phyloP scores from a whole-genome alignment of 2,329 filamentous ascomycete species.

The Aotearoamyces nothofagi region DNA sequence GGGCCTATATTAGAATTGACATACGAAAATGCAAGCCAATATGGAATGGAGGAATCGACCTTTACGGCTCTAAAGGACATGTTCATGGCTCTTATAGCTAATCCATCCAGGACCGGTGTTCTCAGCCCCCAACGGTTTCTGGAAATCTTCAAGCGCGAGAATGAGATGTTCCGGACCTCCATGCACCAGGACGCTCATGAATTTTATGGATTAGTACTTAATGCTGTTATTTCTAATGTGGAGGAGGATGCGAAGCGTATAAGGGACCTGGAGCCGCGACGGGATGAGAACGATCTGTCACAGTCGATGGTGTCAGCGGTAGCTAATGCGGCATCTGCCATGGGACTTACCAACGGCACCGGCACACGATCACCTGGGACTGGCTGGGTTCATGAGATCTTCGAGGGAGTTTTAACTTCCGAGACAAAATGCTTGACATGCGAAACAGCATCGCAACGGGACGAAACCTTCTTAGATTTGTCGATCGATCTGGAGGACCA shows the following conservation, averaged over 20 bases:
- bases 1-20: slow-evolving; percentile 78
- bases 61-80: slow-evolving; percentile 95
- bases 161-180: slow-evolving; percentile 92
- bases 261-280: slow-evolving; percentile 30
- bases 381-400: slow-evolving; percentile 93
- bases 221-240: slow-evolving; percentile 88
- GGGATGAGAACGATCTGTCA: slow-evolving; percentile 27
- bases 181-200: slow-evolving; percentile 99
- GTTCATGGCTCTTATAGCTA: slow-evolving; percentile 77
- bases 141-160: slow-evolving; percentile 83
- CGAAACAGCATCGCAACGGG: slow-evolving; percentile 85
- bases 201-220: slow-evolving; percentile 88
- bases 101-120: slow-evolving; percentile 70
- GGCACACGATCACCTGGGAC: slow-evolving; percentile 42
- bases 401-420: slow-evolving; percentile 86
- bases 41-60: slow-evolving; percentile 87
- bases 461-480: slow-evolving; percentile 89
- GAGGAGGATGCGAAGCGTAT: slow-evolving; percentile 67
- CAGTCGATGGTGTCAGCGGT: slow-evolving; percentile 34
- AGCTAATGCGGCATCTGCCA: slow-evolving; percentile 23
- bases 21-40: slow-evolving; percentile 62
- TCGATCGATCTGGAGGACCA: slow-evolving; percentile 94
- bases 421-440: slow-evolving; percentile 95
- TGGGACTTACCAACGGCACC: slow-evolving; percentile 17
- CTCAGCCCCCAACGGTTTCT: slow-evolving; percentile 86